phyloP scores from a whole-genome alignment of 345 rosid genomes.

The Odontarrhena argentea region DNA sequence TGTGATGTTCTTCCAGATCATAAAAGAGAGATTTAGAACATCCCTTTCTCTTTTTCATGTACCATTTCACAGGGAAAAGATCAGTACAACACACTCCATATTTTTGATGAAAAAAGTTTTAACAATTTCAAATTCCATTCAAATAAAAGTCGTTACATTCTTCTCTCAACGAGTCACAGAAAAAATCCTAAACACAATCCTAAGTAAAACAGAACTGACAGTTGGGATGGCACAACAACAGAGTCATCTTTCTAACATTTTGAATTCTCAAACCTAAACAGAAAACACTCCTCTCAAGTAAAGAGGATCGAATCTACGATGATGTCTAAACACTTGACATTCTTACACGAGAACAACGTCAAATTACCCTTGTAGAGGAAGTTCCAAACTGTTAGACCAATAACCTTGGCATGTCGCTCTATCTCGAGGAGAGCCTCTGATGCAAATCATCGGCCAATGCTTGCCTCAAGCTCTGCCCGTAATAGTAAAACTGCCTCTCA shows the following conservation, averaged over 20 bases:
- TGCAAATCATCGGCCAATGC: conserved; percentile 95
- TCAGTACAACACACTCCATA: background rate
- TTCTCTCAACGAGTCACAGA: background rate
- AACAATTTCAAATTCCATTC: conserved; percentile 10
- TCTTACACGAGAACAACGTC: conserved; percentile 25
- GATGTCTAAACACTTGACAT: conserved; percentile 24
- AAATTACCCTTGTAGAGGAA: background rate
- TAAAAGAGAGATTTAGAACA: conserved; percentile 1
- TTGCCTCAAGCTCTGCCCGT: conserved; percentile 86
- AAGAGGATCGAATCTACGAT: conserved; percentile 12
- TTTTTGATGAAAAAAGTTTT: background rate
- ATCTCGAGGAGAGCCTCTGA: conserved; percentile 84
- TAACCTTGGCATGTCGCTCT: conserved; percentile 15
- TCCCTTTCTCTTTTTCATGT: conserved; percentile 3
- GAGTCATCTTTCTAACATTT: conserved; percentile 12
- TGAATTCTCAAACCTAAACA: conserved; percentile 10
- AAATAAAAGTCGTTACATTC: conserved; percentile 15
- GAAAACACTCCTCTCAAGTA: conserved; percentile 6
- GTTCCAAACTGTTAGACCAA: conserved; percentile 11
- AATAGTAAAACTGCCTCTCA: conserved; percentile 79
- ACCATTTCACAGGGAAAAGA: no score
- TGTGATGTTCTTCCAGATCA: conserved; percentile 12
- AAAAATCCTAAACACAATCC: conserved; percentile 6
- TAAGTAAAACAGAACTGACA: conserved; percentile 1
- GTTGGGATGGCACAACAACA: conserved; percentile 1